Conservation (phyloP, 768 basidiomycete species). For the Podaxis pistillaris region DNA sequence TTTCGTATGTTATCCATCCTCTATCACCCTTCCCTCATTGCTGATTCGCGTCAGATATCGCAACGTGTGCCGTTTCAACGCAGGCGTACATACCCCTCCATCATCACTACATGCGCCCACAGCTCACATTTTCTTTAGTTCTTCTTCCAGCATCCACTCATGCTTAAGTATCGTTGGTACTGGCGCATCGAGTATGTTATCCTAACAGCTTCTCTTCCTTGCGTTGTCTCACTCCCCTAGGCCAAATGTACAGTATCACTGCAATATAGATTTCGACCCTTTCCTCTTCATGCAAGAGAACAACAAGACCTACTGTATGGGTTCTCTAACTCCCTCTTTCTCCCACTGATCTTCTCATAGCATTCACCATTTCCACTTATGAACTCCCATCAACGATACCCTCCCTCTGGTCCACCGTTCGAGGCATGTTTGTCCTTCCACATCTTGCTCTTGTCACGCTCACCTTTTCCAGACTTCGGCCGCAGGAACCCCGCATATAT, state of each 20-base stretch:
- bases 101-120: slow-evolving; percentile 30
- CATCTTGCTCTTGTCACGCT: not conserved
- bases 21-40: not conserved
- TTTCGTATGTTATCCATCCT: not conserved
- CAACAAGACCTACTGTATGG: slow-evolving; percentile 64
- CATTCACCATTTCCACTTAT: slow-evolving; percentile 73
- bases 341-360: slow-evolving; percentile 26
- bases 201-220: not conserved
- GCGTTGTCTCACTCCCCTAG: slow-evolving; percentile 30
- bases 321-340: slow-evolving; percentile 8
- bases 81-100: slow-evolving; percentile 43
- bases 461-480: slow-evolving; percentile 53
- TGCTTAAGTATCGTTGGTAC: slow-evolving; percentile 73
- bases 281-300: slow-evolving; percentile 75
- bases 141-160: slow-evolving; percentile 72
- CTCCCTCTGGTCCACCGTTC: slow-evolving; percentile 71
- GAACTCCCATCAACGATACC: slow-evolving; percentile 80
- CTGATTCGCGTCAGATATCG: slow-evolving; percentile 50
- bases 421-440: slow-evolving; percentile 39
- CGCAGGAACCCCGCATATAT: slow-evolving; percentile 53
- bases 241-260: slow-evolving; percentile 74
- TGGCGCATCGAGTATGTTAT: slow-evolving; percentile 53
- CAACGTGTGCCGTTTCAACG: slow-evolving; percentile 78
- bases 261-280: slow-evolving; percentile 66
- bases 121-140: slow-evolving; percentile 40